Conservation (phyloP, 2,329 filamentous ascomycete genomes). For the Zymoseptoria passerinii region DNA sequence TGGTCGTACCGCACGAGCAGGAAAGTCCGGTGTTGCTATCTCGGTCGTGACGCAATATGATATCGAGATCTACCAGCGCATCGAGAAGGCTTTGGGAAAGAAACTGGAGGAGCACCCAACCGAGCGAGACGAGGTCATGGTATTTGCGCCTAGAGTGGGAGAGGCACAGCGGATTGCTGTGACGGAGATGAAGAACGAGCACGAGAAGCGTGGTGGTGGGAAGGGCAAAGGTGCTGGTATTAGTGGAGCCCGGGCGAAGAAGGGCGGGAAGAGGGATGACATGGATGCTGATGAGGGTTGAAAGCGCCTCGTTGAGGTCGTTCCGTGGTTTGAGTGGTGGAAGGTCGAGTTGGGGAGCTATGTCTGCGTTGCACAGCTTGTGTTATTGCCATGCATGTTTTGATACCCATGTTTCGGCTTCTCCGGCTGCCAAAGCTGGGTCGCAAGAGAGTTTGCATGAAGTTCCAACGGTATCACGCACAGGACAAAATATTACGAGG, state of each 20-base stretch:
- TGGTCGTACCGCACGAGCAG: conserved; percentile 78
- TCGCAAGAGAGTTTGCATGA: neutral
- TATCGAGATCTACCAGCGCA: conserved; percentile 68
- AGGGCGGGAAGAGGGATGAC: conserved; percentile 50
- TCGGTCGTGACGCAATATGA: conserved; percentile 83
- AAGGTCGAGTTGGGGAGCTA: neutral
- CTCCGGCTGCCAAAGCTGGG: neutral
- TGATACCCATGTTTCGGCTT: neutral
- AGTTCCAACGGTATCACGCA: neutral
- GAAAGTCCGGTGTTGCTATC: conserved; percentile 73
- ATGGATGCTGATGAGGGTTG: conserved; percentile 71
- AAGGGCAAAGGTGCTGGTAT: conserved; percentile 43
- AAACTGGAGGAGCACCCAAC: conserved; percentile 61
- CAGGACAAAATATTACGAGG: neutral
- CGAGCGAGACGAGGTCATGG: conserved; percentile 76
- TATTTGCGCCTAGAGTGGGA: conserved; percentile 67
- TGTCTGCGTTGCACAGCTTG: neutral
- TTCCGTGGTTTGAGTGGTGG: neutral
- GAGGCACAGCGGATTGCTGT: conserved; percentile 76
- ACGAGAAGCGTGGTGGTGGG: conserved; percentile 57
- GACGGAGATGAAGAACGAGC: conserved; percentile 70
- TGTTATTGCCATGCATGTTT: neutral
- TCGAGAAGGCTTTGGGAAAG: conserved; percentile 74
- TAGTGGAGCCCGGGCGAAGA: conserved; percentile 43
- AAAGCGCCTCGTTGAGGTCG: neutral